A percentile compares a stretch with the other conserved stretches of the same genome.
phyloP scores from a whole-genome alignment of 371 early-diverging fungal genomes.

The Homolaphlyctis polyrhiza region DNA sequence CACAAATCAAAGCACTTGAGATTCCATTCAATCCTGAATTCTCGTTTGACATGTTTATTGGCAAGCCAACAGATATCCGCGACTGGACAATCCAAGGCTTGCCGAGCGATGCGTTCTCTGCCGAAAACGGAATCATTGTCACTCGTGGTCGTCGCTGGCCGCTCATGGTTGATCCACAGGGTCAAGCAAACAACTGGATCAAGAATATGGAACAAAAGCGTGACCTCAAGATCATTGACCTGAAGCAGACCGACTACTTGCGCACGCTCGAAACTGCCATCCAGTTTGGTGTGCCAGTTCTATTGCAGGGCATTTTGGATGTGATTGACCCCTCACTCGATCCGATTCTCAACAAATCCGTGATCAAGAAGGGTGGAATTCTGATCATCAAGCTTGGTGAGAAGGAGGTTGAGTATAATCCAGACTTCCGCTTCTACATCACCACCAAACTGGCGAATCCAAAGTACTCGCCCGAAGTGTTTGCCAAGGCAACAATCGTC shows the following conservation, averaged over 20 bases:
- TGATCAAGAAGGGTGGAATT: slow-evolving; percentile 42
- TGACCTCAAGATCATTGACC: slow-evolving; percentile 44
- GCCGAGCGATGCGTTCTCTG: slow-evolving; percentile 46
- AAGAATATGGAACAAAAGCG: slow-evolving; percentile 42
- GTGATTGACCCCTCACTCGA: slow-evolving; percentile 43
- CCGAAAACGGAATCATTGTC: slow-evolving; percentile 55
- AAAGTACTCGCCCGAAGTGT: slow-evolving; percentile 49
- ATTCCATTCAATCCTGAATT: slow-evolving; percentile 48
- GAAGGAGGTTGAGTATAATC: slow-evolving; percentile 52
- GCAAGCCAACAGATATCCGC: slow-evolving; percentile 44
- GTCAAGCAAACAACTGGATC: slow-evolving; percentile 52
- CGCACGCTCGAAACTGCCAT: slow-evolving; percentile 44
- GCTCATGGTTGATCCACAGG: slow-evolving; percentile 54
- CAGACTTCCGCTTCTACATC: slow-evolving; percentile 47
- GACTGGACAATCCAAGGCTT: slow-evolving; percentile 53
- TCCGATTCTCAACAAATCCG: slow-evolving; percentile 44
- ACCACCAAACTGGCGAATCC: slow-evolving; percentile 54
- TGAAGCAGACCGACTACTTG: slow-evolving; percentile 44
- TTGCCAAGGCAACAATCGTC: slow-evolving; percentile 52
- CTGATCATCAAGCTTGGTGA: slow-evolving; percentile 46
- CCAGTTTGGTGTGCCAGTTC: slow-evolving; percentile 46
- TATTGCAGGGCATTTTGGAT: slow-evolving; percentile 45
- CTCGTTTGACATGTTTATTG: slow-evolving; percentile 39
- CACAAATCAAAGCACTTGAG: slow-evolving; percentile 42
- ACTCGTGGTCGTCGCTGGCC: slow-evolving; percentile 51